phyloP scores from a whole-genome alignment of 2,329 filamentous ascomycete species.

The Colletotrichum lentis region DNA sequence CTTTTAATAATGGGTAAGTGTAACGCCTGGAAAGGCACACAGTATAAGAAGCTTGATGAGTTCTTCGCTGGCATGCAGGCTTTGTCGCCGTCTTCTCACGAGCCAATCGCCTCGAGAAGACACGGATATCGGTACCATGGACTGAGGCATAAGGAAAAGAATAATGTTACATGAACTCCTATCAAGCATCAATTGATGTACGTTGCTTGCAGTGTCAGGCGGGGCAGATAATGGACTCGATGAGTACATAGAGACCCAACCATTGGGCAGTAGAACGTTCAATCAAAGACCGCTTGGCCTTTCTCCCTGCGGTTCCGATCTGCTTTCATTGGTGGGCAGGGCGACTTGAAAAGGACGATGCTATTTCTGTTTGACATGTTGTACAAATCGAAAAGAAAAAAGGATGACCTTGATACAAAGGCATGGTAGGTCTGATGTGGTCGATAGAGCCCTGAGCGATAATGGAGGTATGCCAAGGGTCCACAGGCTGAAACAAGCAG shows the following conservation, averaged over 20 bases:
- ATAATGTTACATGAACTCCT: neutral
- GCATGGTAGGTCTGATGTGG: too few relatives aligned
- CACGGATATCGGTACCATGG: too few relatives aligned
- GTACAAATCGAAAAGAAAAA: neutral
- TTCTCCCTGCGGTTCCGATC: neutral
- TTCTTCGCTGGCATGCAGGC: neutral
- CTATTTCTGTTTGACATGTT: neutral
- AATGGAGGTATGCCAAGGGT: neutral
- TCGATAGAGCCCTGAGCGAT: neutral
- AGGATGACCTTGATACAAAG: neutral
- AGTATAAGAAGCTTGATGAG: neutral
- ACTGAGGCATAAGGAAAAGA: neutral
- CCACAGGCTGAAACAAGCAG: conserved; percentile 15
- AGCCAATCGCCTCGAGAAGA: too few relatives aligned
- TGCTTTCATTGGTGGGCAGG: neutral
- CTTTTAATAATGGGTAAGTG: too few relatives aligned
- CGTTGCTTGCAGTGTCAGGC: neutral
- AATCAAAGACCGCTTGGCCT: neutral
- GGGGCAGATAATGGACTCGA: neutral
- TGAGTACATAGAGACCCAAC: neutral
- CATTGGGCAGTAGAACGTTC: neutral
- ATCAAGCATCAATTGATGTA: neutral
- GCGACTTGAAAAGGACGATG: neutral
- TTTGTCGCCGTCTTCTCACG: neutral
- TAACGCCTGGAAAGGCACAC: too few relatives aligned